A percentile compares a stretch with the other conserved stretches of the same genome.
These are phyloP conservation scores for Trifolium repens DNA, from an alignment of 306 rosid species.

Conservation along the genomic window DNA sequence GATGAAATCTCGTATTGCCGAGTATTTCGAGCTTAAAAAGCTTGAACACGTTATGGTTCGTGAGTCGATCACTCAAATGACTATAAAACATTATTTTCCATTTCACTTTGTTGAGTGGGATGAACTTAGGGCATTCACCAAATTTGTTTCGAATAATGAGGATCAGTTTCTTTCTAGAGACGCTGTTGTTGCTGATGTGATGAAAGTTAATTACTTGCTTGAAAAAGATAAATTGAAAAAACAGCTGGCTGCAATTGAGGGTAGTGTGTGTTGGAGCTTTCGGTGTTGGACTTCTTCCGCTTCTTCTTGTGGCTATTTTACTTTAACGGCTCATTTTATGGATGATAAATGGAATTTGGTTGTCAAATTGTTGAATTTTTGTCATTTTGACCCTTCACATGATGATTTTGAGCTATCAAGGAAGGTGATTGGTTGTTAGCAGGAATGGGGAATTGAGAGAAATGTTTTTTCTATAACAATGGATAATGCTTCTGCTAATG, in stretches of 20 bases:
- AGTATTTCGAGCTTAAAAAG: background rate
- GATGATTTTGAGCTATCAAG: too few relatives aligned
- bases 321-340: conserved; percentile 30
- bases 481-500: too few relatives aligned
- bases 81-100: conserved; percentile 9
- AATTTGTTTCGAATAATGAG: background rate
- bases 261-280: conserved; percentile 12
- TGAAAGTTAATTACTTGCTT: conserved; percentile 17
- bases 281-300: background rate
- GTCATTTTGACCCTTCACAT: too few relatives aligned
- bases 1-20: background rate
- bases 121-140: conserved; percentile 3
- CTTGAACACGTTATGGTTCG: background rate
- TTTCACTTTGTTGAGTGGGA: conserved; percentile 22
- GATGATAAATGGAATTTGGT: conserved; percentile 28
- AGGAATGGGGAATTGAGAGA: too few relatives aligned
- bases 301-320: background rate
- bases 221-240: conserved; percentile 28
- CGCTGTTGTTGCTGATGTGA: conserved; percentile 23
- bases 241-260: conserved; percentile 9
- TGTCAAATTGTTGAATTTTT: conserved; percentile 24
- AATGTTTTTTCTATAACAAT: too few relatives aligned
- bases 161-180: conserved; percentile 12
- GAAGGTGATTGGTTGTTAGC: too few relatives aligned
- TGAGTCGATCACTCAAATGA: conserved; percentile 4